Base-by-base conservation (phyloP, 2,329 filamentous ascomycete species). In the Drechslerella coelobrocha region DNA sequence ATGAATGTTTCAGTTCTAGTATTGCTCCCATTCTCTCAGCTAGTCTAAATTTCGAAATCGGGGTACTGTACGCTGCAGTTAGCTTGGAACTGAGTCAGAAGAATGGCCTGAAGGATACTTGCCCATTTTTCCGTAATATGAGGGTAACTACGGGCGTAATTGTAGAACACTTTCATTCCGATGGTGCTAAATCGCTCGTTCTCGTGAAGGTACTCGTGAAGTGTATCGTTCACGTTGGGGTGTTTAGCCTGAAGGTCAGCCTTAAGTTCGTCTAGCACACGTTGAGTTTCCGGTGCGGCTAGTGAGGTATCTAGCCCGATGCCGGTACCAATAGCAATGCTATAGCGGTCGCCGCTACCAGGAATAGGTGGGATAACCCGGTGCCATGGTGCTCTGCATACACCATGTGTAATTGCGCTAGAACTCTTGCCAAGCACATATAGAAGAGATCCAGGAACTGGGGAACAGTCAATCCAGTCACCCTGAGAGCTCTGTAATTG, bases 81-180 rank as follows among this genome's bases (percentile, higher is more conserved):
- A 43, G 39, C 39, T 7, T 7, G 39, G 19, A 8, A n/a, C 6
- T 7, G 19, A 17, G 5, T 5, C 14, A 43, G 39, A 8, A 43
- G n/a, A 17, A 21, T 7, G n/a, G 6, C 14, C 14, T 7, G 39
- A 43, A n/a, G 19, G 14, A 37, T 37, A 43, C 39, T 17, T n/a
- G n/a, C 39, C 39, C 39, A 43, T 43, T 43, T 43, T 17, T 43
- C n/a, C 6, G 39, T 43, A 43, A 43, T 43, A n/a, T 43, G 6
- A 5, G 39, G 39, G n/a, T 43, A 21, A n/a, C 39, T 43, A 6
- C 39, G 39, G n/a, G 39, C 39, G 19, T n/a, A 43, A n/a, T 43
- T 43, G 39, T 43, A 21, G 39, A 43, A 43, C 5, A 43, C 39
- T 43, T 21, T 43, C 39, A 43, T 43, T 6, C 39, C 39, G n/a